Base-by-base conservation (phyloP, 176 grass and related monocot species). In the Cenchrus purpureus region DNA sequence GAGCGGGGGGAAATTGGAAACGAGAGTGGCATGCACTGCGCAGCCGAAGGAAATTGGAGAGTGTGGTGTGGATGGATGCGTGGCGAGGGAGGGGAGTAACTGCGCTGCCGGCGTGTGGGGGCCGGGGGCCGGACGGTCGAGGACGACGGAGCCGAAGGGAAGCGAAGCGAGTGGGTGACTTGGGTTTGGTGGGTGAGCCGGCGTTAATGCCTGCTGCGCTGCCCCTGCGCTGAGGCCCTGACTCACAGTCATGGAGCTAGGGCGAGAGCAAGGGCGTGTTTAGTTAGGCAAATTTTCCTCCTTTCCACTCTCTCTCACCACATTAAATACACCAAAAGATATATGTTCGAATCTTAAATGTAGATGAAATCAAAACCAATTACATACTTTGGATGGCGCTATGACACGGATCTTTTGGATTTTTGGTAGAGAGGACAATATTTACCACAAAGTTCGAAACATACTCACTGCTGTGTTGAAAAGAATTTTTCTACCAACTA, bases 171-270 rank as follows among this genome's bases (percentile, higher is more conserved):
- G 61, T 55, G 22, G 46, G 71, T 40, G 37, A 32, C 31, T 17
- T 71, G 75, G 54, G 85, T 40, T 55, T 76, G 69, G 85, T 56
- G 44, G 80, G 85, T 70, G 85, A 83, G 80, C 43, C 2, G 60
- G 52, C 63, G 85, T 87, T 75, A 87, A 84, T 87, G 85, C 89
- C 25, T 12, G 61, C 25, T 12, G 61, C 50, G 9, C 64, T 63
- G 77, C 10, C 1, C 28, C 65, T 32, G 50, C 80, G 20, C 37
- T 17, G 10, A 52, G 0, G 48, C 11, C 59, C 59, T 51, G n/a
- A 34, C 13, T 40, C 65, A 71, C 57, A 73, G 66, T 86, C 67
- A 82, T 77, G 83, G 71, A 16, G 49, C 37, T 40, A 40, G 37
- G 37, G 37, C 28, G 20, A 4, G 40, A 45, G 43, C 55, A 55